Conservation (phyloP, 306 rosid species). For the Quercus aquifolioides region DNA sequence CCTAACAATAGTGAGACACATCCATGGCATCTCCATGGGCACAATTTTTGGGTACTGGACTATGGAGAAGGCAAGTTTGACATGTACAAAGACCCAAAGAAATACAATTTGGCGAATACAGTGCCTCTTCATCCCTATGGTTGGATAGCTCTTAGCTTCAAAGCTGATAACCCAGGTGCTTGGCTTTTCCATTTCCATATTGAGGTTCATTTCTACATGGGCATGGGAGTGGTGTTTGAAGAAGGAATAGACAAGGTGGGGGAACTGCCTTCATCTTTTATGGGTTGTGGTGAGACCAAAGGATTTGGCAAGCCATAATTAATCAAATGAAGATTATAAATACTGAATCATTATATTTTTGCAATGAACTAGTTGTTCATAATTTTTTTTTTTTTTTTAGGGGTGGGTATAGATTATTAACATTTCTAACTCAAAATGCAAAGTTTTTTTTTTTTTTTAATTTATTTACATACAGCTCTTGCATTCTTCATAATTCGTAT, state of each 20-base stretch:
- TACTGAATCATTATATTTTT: too few relatives aligned
- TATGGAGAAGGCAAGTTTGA: constrained; percentile 50
- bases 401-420: too few relatives aligned
- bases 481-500: too few relatives aligned
- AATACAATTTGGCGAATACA: constrained; percentile 68
- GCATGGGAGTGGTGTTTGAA: constrained; percentile 85
- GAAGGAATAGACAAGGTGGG: constrained; percentile 76
- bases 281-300: constrained; percentile 52
- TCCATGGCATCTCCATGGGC: constrained; percentile 67
- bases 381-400: too few relatives aligned
- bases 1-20: constrained; percentile 47
- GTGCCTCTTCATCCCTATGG: constrained; percentile 69
- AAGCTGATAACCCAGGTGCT: too few relatives aligned
- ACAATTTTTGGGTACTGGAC: constrained; percentile 54
- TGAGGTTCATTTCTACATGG: constrained; percentile 79
- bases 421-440: too few relatives aligned
- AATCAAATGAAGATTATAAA: background rate
- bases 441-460: too few relatives aligned
- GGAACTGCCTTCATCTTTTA: background rate
- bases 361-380: accelerated
- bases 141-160: constrained; percentile 31
- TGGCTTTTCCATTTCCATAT: constrained; percentile 49
- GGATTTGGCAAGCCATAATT: constrained; percentile 32
- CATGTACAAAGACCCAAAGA: constrained; percentile 35
- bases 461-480: too few relatives aligned